Conservation (phyloP, 345 rosid genomes). For the Dimocarpus longan region DNA sequence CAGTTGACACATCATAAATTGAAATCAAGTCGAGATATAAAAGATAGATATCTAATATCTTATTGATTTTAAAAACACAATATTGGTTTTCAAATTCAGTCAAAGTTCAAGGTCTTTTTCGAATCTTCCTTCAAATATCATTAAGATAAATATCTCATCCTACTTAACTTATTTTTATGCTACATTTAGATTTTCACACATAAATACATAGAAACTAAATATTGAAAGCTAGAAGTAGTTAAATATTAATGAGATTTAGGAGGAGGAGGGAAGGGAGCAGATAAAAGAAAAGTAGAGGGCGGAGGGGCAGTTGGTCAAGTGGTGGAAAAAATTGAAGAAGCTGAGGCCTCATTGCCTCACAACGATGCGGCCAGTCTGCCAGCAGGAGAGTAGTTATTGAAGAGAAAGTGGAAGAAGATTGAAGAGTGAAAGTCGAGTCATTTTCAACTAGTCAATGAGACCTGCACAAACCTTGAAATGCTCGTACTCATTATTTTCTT, state of each 20-base stretch:
- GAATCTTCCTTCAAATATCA: too few relatives aligned
- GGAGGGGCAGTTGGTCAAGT: constrained; percentile 1
- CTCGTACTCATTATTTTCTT: neutral
- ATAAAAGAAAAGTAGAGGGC: constrained; percentile 1
- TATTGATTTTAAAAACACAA: too few relatives aligned
- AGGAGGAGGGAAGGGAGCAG: neutral
- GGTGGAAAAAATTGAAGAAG: neutral
- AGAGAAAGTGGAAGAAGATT: neutral
- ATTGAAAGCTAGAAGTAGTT: neutral
- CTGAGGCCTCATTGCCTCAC: neutral
- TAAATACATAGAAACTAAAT: neutral
- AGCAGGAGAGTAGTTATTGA: neutral
- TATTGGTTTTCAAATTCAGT: too few relatives aligned
- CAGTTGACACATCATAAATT: too few relatives aligned
- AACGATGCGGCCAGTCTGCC: neutral
- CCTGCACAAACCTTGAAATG: constrained; percentile 12
- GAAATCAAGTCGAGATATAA: too few relatives aligned
- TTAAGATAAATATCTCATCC: too few relatives aligned
- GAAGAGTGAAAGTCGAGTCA: constrained; percentile 9
- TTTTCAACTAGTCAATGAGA: constrained; percentile 17
- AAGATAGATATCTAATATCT: too few relatives aligned
- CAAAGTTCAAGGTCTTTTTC: too few relatives aligned
- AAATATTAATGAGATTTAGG: neutral
- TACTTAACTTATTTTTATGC: neutral
- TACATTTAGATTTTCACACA: too few relatives aligned